Percentiles rank a stretch among this genome's conserved stretches.
Evolutionary conservation across 2,329 filamentous ascomycete genomes (phyloP).

Genomic region (Colletotrichum lentis): DNA sequence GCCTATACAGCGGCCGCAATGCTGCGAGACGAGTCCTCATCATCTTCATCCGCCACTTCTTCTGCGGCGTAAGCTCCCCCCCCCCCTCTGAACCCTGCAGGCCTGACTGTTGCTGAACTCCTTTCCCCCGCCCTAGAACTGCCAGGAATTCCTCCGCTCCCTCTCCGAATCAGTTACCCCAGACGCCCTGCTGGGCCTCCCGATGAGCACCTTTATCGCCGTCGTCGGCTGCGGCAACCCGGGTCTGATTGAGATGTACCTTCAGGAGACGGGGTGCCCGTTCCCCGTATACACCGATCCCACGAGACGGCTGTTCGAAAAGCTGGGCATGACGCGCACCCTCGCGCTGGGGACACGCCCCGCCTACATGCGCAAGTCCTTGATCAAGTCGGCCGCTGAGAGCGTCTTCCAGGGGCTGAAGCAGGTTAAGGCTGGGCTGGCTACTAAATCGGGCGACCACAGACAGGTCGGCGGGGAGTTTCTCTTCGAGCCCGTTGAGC

Average conservation of each 20-base stretch:
- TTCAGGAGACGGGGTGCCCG: conserved; percentile 66
- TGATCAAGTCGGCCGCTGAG: conserved; percentile 58
- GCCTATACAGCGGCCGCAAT: conserved; percentile 65
- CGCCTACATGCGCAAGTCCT: conserved; percentile 68
- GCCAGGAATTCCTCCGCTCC: conserved; percentile 75
- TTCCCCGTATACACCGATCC: conserved; percentile 84
- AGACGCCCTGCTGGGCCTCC: conserved; percentile 58
- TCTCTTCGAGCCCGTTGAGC: conserved; percentile 68
- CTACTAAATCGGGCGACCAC: conserved; percentile 70
- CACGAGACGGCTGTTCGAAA: conserved; percentile 69
- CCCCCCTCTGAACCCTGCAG: background rate
- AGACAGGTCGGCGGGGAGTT: conserved; percentile 81
- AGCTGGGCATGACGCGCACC: conserved; percentile 74
- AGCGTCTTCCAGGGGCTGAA: conserved; percentile 68
- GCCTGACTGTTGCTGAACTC: conserved; percentile 19
- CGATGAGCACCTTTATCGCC: conserved; percentile 68
- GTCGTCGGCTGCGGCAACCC: conserved; percentile 78
- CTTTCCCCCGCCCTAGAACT: conserved; percentile 63
- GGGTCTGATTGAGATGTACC: conserved; percentile 73
- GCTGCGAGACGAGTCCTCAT: conserved; percentile 68
- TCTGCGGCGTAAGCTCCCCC: conserved; percentile 71
- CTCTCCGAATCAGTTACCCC: conserved; percentile 67
- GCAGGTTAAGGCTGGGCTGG: conserved; percentile 64
- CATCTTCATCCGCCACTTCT: conserved; percentile 82
- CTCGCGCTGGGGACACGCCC: conserved; percentile 67